Base-by-base conservation (phyloP, 768 basidiomycete species). In the Trametes elegans region DNA sequence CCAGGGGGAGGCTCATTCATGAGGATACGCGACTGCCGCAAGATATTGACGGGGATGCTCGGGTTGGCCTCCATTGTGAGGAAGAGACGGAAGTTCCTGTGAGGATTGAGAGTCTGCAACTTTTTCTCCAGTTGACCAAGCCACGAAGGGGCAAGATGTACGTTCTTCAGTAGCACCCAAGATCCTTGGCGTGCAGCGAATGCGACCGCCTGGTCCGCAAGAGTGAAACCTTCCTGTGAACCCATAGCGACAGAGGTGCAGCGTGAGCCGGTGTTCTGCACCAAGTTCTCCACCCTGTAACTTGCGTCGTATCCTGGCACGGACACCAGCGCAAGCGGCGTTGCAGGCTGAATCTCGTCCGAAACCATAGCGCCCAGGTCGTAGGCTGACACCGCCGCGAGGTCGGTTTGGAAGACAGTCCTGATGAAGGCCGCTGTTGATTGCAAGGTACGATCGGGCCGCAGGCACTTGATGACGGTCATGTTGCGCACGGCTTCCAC, bases 1-100 rank as follows among this genome's bases (percentile, higher is more conserved):
- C 97, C 97, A 13, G 95, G 95, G 40, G 94, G 90, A 44, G 97
- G 95, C 68, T 99, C 97, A 68, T 98, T 98, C 95, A 98, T 98
- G 68, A 98, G 81, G 63, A 98, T 84, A 42, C 94, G 88, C 26
- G 95, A 98, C 70, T 93, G 94, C 9, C 95, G 89, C 23, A 99
- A 81, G 61, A 98, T 94, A 69, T 97, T 98, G 65, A 97, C 93
- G 7, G 96, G 93, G 53, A 99, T 94, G 26, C 87, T 81, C 23
- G 90, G 90, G 68, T 92, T 96, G 24, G 92, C 91, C 74, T 98
- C 97, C 93, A 98, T 93, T 2, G 97, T 98, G 49, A 99, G 77
- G 83, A 98, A 99, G 21, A 98, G 79, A 19, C 97, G 86, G 91
- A 98, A 99, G 68, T 81, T 87, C 57, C 85, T 87, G 67, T 95